Conservation (phyloP, 345 rosid genomes). For the Pugionium dolabratum region DNA sequence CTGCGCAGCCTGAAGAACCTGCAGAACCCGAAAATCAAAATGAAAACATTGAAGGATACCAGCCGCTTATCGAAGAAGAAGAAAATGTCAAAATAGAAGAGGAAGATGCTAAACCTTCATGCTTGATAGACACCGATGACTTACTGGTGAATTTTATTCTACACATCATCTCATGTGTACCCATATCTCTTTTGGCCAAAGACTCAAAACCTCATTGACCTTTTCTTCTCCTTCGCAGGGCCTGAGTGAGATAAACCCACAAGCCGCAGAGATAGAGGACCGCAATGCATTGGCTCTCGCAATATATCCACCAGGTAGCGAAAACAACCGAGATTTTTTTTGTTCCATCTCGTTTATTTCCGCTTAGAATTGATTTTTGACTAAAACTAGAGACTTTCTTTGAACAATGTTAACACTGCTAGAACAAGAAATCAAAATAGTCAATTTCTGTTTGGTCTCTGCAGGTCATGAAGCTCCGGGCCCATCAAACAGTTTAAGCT, state of each 20-base stretch:
- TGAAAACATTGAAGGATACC: constrained; percentile 23
- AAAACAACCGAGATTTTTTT: constrained; percentile 5
- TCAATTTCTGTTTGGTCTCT: constrained; percentile 28
- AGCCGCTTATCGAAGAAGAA: constrained; percentile 34
- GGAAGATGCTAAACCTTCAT: constrained; percentile 35
- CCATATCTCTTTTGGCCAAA: constrained; percentile 4
- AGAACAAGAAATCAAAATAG: constrained; percentile 2
- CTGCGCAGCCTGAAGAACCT: constrained; percentile 25
- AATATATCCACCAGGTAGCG: constrained; percentile 76
- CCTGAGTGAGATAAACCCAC: constrained; percentile 69
- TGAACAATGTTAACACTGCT: too few relatives aligned
- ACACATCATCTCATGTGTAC: constrained; percentile 61
- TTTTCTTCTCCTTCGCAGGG: constrained; percentile 46
- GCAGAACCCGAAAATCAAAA: constrained; percentile 14
- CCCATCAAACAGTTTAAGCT: constrained; percentile 54
- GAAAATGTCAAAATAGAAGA: constrained; percentile 12
- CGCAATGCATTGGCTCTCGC: constrained; percentile 92
- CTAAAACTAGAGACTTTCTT: neutral
- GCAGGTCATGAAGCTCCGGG: constrained; percentile 51
- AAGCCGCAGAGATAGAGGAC: constrained; percentile 72
- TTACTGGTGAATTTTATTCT: constrained; percentile 47
- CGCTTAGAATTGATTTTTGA: constrained; percentile 1
- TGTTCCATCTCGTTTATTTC: constrained; percentile 22
- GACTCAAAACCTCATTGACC: neutral
- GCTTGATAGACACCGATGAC: constrained; percentile 39